phyloP scores from a whole-genome alignment of 2,329 filamentous ascomycete species.

The Colletotrichum coccodes region DNA sequence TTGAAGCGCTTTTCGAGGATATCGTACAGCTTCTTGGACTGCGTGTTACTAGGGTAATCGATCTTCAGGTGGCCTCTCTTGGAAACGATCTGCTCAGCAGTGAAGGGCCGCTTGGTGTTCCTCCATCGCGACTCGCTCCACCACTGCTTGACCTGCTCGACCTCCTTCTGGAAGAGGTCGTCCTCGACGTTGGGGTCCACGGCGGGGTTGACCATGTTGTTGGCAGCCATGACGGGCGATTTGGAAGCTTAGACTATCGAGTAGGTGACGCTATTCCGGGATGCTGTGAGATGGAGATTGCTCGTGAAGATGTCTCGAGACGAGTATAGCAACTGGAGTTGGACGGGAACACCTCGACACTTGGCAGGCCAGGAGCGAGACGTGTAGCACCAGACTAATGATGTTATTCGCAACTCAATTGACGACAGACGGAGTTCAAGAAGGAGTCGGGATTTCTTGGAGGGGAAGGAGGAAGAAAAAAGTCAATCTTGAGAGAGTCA shows the following conservation, averaged over 20 bases:
- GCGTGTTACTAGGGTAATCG: conserved; percentile 87
- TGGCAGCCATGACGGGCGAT: conserved; percentile 62
- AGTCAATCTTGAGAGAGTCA: conserved; percentile 33
- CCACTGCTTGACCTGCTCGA: conserved; percentile 91
- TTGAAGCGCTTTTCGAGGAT: conserved; percentile 90
- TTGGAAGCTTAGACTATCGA: not conserved
- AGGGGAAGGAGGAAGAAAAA: conserved; percentile 30
- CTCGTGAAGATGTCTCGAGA: not conserved
- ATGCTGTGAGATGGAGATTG: not conserved
- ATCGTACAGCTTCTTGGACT: conserved; percentile 94
- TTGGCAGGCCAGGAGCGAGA: not conserved
- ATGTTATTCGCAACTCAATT: conserved; percentile 32
- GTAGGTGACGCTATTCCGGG: not conserved
- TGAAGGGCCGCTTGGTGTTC: conserved; percentile 91
- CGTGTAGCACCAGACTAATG: conserved; percentile 2
- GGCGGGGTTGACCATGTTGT: conserved; percentile 70
- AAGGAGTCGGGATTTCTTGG: conserved; percentile 16
- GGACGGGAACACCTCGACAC: not conserved
- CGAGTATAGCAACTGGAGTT: not conserved
- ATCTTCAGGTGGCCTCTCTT: conserved; percentile 94
- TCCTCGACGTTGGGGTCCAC: conserved; percentile 69
- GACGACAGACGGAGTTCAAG: conserved; percentile 7
- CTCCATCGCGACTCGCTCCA: conserved; percentile 94
- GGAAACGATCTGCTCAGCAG: conserved; percentile 94
- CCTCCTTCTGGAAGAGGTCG: conserved; percentile 81